A percentile compares a stretch with the other conserved stretches of the same genome.
phyloP scores from a whole-genome alignment of 257 asterid genomes.

The Solanum bukasovii region DNA sequence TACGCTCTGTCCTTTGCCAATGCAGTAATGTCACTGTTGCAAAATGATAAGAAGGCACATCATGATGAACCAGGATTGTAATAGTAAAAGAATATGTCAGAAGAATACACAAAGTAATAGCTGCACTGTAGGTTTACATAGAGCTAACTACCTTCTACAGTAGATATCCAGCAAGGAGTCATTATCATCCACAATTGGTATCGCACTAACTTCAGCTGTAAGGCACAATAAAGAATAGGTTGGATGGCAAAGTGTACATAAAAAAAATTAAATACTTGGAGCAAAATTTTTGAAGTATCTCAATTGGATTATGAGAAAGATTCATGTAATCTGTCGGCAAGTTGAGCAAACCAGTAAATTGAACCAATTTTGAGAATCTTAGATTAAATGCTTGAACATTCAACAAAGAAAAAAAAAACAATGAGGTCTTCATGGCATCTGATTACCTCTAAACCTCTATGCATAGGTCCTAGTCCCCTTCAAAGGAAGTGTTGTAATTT shows the following conservation, averaged over 20 bases:
- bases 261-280: not conserved
- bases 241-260: not conserved
- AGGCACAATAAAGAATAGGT: not conserved
- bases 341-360: not conserved
- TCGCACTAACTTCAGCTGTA: conserved; percentile 63
- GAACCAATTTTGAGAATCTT: not conserved
- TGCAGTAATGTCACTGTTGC: conserved; percentile 59
- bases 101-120: not conserved
- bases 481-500: not conserved
- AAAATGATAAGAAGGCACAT: conserved; percentile 1
- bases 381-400: not conserved
- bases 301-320: not conserved
- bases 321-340: not conserved
- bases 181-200: conserved; percentile 67
- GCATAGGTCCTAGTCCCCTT: not conserved
- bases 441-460: not conserved
- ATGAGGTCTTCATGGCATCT: not conserved
- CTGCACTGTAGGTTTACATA: not conserved
- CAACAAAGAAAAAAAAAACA: not conserved
- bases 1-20: conserved; percentile 66
- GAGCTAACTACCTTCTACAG: conserved; percentile 45
- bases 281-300: not conserved
- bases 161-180: conserved; percentile 67
- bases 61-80: not conserved
- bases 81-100: not conserved